Percentiles rank a stretch among this genome's conserved stretches.
phyloP scores from a whole-genome alignment of 192 early-diverging fungal species.

The Backusella psychrophila region DNA sequence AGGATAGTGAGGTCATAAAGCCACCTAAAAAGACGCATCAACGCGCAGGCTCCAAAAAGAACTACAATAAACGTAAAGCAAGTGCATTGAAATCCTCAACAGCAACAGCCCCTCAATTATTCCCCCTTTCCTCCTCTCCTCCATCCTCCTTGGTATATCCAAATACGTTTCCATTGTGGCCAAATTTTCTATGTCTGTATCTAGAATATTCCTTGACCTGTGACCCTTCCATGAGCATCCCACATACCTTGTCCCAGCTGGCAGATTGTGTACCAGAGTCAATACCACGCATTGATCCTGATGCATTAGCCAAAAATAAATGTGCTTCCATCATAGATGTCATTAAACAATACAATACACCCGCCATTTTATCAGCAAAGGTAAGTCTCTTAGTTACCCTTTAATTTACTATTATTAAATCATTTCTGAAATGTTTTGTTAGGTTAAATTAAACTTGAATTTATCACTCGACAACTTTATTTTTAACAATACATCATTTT shows the following conservation, averaged over 20 bases:
- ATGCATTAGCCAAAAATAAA: conserved; percentile 20
- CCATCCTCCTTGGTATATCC: neutral
- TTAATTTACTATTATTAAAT: neutral
- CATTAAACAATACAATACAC: conserved; percentile 9
- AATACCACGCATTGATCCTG: conserved; percentile 13
- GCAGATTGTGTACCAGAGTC: conserved; percentile 28
- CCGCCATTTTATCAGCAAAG: conserved; percentile 29
- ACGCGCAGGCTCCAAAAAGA: neutral
- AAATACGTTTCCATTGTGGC: conserved; percentile 30
- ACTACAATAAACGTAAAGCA: neutral
- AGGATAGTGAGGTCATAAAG: neutral
- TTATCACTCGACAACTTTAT: conserved; percentile 35
- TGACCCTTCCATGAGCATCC: conserved; percentile 22
- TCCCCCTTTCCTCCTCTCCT: neutral
- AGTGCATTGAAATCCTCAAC: neutral
- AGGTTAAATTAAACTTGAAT: conserved; percentile 44
- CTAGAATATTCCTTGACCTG: conserved; percentile 32
- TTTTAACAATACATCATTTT: conserved; percentile 46
- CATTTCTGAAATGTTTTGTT: neutral
- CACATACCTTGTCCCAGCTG: conserved; percentile 37
- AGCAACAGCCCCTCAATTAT: neutral
- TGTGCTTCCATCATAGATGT: conserved; percentile 17
- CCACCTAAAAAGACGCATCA: neutral
- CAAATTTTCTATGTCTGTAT: conserved; percentile 38
- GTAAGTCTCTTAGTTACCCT: conserved; percentile 2